Base-by-base conservation (phyloP, 371 early-diverging fungal species). In the Dichotomocladium elegans region DNA sequence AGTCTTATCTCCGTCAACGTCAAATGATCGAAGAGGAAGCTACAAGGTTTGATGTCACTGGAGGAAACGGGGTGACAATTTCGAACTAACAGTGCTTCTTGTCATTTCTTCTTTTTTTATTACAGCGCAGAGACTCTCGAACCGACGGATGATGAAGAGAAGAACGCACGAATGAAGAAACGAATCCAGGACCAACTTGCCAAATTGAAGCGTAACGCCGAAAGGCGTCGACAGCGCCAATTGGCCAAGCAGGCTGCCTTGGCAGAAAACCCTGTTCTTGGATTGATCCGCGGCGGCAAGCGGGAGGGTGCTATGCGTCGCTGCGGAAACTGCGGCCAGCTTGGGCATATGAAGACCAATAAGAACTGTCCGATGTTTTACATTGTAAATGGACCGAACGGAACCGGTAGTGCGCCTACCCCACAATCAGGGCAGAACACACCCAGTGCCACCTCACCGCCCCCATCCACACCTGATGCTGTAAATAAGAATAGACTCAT, bases 281-380 rank as follows among this genome's bases (percentile, higher is more conserved):
- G 83, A 26, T 66, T 82, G 34, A 74, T 74, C 17, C 60, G 67
- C 51, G 79, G 70, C 47, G 69, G 79, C 17, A 80, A 81, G 53
- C 76, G 80, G 47, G 79, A 81, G 42, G 77, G 77, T 8, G 64
- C 80, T 6, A 69, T 77, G 64, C 66, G 89, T 26, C 74, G 80
- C 24, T 92, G 92, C 63, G 88, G 91, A 53, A 90, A 88, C 60
- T 92, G 93, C 64, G 91, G 92, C 33, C 79, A 85, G 57, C 63
- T 86, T 15, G 93, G 93, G n/a, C 93, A 92, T 48, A 92, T 90
- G 89, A 92, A 89, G 64, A 92, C 92, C 3, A 92, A 91, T 66
- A 84, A 86, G 48, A 87, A 81, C 44, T 92, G 93, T 52, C 92
- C 92, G 44, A 83, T 72, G 57, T 88, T 80, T 37, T 77, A 80